Percentiles rank a stretch among this genome's conserved stretches.
Conservation (phyloP, 371 early-diverging fungal genomes). For the Blakeslea trispora region DNA sequence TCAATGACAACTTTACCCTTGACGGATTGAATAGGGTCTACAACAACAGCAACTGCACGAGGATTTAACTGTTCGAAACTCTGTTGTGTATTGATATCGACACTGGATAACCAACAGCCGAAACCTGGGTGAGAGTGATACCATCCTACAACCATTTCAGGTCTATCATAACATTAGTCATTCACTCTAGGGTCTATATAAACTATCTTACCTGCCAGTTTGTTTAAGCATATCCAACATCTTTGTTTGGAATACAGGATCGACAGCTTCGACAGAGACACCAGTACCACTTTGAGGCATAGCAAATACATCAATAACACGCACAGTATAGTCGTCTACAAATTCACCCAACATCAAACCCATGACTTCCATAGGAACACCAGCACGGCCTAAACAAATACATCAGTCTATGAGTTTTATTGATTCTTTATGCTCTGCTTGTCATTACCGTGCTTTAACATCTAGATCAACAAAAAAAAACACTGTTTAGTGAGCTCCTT, state of each 20-base stretch:
- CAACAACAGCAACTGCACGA: constrained; percentile 99
- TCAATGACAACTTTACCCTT: constrained; percentile 99
- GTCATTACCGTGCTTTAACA: constrained; percentile 84
- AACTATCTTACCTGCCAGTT: constrained; percentile 85
- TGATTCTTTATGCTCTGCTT: constrained; percentile 1
- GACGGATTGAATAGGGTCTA: constrained; percentile 99
- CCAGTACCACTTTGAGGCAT: constrained; percentile 99
- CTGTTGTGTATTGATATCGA: constrained; percentile 99
- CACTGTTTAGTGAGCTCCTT: background rate
- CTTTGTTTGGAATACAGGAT: constrained; percentile 99
- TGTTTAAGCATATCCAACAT: constrained; percentile 99
- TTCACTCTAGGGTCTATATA: background rate
- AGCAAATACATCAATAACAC: constrained; percentile 99
- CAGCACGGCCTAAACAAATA: constrained; percentile 86
- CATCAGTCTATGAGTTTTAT: background rate
- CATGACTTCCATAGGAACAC: constrained; percentile 99
- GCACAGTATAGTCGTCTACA: constrained; percentile 99
- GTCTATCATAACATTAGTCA: constrained; percentile 55
- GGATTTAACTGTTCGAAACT: constrained; percentile 96
- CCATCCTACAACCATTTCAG: constrained; percentile 99
- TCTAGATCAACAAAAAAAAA: constrained; percentile 46
- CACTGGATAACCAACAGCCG: constrained; percentile 99
- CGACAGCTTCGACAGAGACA: constrained; percentile 99
- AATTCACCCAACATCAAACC: constrained; percentile 99
- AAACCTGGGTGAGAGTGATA: constrained; percentile 99